Conservation (phyloP, 176 grass and related monocot species). For the maize (Zea mays) region DNA sequence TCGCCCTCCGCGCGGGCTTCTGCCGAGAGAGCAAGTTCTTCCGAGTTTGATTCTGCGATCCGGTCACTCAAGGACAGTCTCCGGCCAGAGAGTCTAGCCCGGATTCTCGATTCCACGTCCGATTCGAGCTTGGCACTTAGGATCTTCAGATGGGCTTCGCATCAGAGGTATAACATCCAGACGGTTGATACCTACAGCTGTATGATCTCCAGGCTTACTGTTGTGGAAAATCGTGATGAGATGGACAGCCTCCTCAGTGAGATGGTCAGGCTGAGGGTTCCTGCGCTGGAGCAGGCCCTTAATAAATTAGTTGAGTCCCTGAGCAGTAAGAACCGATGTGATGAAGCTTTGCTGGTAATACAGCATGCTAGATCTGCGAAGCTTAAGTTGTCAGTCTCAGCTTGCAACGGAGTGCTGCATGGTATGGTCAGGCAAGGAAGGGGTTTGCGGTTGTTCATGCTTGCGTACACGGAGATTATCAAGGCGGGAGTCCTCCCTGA, state of each 20-base stretch:
- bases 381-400: conserved; percentile 33
- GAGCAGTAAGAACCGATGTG: conserved; percentile 13
- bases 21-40: neutral
- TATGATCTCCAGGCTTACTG: conserved; percentile 50
- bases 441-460: conserved; percentile 37
- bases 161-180: conserved; percentile 29
- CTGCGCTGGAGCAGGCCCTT: conserved; percentile 32
- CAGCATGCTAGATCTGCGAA: conserved; percentile 41
- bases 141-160: conserved; percentile 54
- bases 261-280: conserved; percentile 43
- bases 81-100: conserved; percentile 36
- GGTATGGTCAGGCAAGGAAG: conserved; percentile 47
- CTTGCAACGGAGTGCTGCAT: conserved; percentile 47
- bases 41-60: conserved; percentile 31
- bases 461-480: conserved; percentile 51
- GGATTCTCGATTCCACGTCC: conserved; percentile 40
- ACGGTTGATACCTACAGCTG: conserved; percentile 46
- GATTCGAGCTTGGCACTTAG: conserved; percentile 47
- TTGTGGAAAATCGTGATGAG: conserved; percentile 32
- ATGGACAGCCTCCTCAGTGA: conserved; percentile 52
- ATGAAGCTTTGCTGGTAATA: conserved; percentile 59
- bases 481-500: conserved; percentile 60
- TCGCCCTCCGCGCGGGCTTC: conserved; percentile 2
- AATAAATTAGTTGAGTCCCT: conserved; percentile 35
- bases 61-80: conserved; percentile 40